Evolutionary conservation across 2,329 filamentous ascomycete genomes (phyloP).

Genomic region (Talaromyces pinophilus): DNA sequence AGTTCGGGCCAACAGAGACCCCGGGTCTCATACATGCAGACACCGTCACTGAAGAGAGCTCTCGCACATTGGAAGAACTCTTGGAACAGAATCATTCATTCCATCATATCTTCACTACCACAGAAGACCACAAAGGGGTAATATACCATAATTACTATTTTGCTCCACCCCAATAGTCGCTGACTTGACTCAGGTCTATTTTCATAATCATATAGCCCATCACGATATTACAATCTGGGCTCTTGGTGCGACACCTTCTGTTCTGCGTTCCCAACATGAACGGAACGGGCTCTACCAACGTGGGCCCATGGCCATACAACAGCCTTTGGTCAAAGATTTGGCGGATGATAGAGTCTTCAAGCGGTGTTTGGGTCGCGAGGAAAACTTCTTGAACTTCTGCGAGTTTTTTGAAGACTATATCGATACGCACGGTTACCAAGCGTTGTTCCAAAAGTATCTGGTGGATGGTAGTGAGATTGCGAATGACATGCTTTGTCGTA

Average conservation of each 20-base stretch:
- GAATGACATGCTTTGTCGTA: constrained; percentile 12
- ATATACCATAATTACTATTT: background rate
- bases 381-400: constrained; percentile 14
- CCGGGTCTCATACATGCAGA: constrained; percentile 9
- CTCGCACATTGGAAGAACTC: background rate
- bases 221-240: constrained; percentile 23
- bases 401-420: constrained; percentile 22
- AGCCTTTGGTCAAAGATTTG: constrained; percentile 10
- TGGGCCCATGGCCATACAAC: background rate
- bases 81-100: background rate
- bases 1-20: background rate
- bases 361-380: constrained; percentile 10
- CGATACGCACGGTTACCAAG: constrained; percentile 22
- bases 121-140: constrained; percentile 15
- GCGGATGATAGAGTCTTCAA: background rate
- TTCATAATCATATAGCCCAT: constrained; percentile 25
- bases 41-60: constrained; percentile 9
- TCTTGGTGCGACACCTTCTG: constrained; percentile 21
- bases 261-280: constrained; percentile 10
- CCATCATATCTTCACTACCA: constrained; percentile 12
- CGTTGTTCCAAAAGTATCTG: constrained; percentile 25
- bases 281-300: constrained; percentile 15
- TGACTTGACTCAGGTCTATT: constrained; percentile 14
- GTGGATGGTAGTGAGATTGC: constrained; percentile 12
- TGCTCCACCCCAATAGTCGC: background rate